Base-by-base conservation (phyloP, 345 rosid species). In the Rhodomyrtus tomentosa region DNA sequence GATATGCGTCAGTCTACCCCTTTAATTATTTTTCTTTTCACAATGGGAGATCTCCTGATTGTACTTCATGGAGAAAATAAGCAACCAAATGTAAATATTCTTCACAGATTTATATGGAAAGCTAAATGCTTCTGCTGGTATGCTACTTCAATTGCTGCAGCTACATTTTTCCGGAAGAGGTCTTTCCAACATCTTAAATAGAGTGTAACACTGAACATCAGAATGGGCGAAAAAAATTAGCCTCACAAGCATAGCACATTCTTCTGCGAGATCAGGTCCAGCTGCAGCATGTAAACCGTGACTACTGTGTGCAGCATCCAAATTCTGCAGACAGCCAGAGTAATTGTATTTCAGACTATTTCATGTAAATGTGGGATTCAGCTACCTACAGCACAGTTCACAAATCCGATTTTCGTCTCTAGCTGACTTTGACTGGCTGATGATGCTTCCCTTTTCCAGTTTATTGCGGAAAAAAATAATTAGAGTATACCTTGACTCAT, bases 191-290 rank as follows among this genome's bases (percentile, higher is more conserved):
- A 16, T 62, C 42, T 32, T 32, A 32, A 29, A 16, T 32, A 62
- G n/a, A 8, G 42, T 32, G 42, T 32, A 32, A 32, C 16, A 55
- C 36, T 32, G 82, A 51, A 50, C 82, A 42, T 48, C 32, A 27
- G 49, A 81, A 50, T 50, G 24, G 6, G 25, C 3, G 38, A 81
- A 50, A 51, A 25, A 15, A 84, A 58, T 48, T 62, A 32, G 27
- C 45, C 86, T 85, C 91, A 95, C 99, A 98, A 95, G 85, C 18
- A 94, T 89, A 82, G 96, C 92, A 79, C 98, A 97, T 87, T 97
- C 98, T 89, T 97, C 99, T 52, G 95, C 95, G 85, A 97, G 98
- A 86, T 95, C 95, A 87, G 98, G 94, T 83, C 99, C 99, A 91
- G 99, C 98, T 84, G 98, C 96, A 5, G 91, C 95, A 87, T 95